Evolutionary conservation across 2,329 filamentous ascomycete species (phyloP).

Genomic region (Exophiala sp.): DNA sequence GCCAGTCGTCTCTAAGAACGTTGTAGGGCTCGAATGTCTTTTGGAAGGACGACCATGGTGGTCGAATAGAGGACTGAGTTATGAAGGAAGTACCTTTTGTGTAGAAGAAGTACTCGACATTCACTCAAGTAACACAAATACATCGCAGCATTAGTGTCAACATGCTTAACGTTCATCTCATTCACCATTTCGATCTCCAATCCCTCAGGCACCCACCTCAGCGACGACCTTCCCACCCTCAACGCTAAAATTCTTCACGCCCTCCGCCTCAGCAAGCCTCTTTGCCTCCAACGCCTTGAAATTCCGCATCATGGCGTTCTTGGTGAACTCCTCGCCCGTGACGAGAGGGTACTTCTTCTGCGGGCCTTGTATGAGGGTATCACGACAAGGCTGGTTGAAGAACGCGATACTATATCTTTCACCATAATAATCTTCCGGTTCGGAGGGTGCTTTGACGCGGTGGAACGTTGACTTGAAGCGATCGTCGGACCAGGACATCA

Average conservation of each 20-base stretch:
- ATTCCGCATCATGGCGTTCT: constrained; percentile 55
- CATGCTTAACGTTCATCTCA: too few species aligned
- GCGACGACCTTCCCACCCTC: constrained; percentile 12
- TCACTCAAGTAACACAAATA: too few species aligned
- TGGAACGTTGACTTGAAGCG: constrained; percentile 66
- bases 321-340: constrained; percentile 59
- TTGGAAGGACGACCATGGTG: too few species aligned
- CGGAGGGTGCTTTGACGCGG: constrained; percentile 59
- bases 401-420: constrained; percentile 63
- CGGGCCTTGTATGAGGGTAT: constrained; percentile 59
- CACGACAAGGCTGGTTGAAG: constrained; percentile 62
- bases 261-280: constrained; percentile 8
- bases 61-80: too few species aligned
- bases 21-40: too few species aligned
- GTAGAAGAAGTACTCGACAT: too few species aligned
- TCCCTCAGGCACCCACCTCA: constrained; percentile 10
- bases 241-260: background rate
- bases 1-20: too few species aligned
- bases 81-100: background rate
- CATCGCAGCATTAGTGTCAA: too few species aligned
- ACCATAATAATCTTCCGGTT: constrained; percentile 54
- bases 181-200: background rate
- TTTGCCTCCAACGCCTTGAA: constrained; percentile 45
- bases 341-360: constrained; percentile 59
- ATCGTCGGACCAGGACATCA: constrained; percentile 56